These are phyloP conservation scores for Raffaelea deltoideospora DNA, from an alignment of 2,329 filamentous ascomycete species.

Conservation along the genomic window DNA sequence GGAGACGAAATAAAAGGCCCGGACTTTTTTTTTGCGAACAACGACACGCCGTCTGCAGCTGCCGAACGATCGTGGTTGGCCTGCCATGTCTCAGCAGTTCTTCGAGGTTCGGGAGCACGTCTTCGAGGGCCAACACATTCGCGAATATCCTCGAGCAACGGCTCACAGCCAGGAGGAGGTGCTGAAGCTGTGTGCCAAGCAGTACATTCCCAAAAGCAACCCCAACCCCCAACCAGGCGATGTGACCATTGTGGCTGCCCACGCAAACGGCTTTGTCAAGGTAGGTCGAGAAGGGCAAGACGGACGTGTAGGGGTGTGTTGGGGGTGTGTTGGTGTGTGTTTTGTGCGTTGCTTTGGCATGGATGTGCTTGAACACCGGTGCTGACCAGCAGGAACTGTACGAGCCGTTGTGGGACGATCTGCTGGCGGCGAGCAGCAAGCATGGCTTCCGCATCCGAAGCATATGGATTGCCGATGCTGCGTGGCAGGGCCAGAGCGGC, in stretches of 20 bases:
- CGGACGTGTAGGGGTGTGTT: too few relatives aligned
- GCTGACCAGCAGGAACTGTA: constrained; percentile 52
- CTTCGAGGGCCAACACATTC: constrained; percentile 60
- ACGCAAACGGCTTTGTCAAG: constrained; percentile 90
- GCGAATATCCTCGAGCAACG: constrained; percentile 65
- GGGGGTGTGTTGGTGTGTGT: too few relatives aligned
- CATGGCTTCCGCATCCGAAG: constrained; percentile 56
- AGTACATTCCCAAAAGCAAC: constrained; percentile 69
- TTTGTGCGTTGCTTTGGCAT: too few relatives aligned
- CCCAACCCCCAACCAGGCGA: constrained; percentile 53
- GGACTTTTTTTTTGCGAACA: background rate
- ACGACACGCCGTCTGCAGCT: too few relatives aligned
- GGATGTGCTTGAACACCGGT: too few relatives aligned
- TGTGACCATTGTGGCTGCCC: constrained; percentile 71
- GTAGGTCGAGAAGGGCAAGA: too few relatives aligned
- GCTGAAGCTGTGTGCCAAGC: constrained; percentile 64
- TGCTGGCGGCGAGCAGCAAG: constrained; percentile 41
- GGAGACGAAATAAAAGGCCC: too few relatives aligned
- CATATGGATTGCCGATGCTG: constrained; percentile 86
- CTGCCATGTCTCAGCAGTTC: constrained; percentile 12
- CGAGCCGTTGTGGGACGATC: constrained; percentile 79
- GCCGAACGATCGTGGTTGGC: too few relatives aligned
- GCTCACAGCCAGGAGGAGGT: constrained; percentile 58
- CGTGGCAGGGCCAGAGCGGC: constrained; percentile 68
- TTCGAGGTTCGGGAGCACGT: constrained; percentile 62